Percentiles rank a stretch among this genome's conserved stretches.
phyloP scores from a whole-genome alignment of 2,329 filamentous ascomycete genomes.

The Cladosporium halotolerans region DNA sequence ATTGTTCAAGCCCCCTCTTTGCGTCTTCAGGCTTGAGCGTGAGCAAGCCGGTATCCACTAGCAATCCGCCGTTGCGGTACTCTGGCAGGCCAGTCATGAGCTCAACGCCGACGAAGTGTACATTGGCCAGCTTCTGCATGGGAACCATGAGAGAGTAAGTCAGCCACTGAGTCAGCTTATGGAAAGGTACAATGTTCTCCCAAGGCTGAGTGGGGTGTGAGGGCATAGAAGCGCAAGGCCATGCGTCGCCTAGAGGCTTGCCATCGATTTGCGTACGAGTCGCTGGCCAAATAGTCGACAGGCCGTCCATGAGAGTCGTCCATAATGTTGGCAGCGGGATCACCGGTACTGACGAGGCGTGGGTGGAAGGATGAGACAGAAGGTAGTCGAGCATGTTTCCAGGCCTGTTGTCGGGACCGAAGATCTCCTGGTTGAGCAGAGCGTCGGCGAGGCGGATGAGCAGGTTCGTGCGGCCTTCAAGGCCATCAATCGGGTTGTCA shows the following conservation, averaged over 20 bases:
- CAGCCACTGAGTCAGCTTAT: slow-evolving; percentile 93
- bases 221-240: slow-evolving; percentile 85
- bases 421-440: slow-evolving; percentile 73
- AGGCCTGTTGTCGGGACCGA: slow-evolving; percentile 75
- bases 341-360: slow-evolving; percentile 81
- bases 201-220: slow-evolving; percentile 61
- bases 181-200: slow-evolving; percentile 83
- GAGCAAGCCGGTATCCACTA: slow-evolving; percentile 77
- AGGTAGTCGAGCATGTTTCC: slow-evolving; percentile 96
- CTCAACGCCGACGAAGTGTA: slow-evolving; percentile 76
- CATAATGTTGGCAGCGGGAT: slow-evolving; percentile 82
- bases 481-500: slow-evolving; percentile 72
- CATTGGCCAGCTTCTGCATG: slow-evolving; percentile 72
- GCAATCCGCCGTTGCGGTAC: slow-evolving; percentile 84
- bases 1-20: slow-evolving; percentile 64
- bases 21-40: slow-evolving; percentile 65
- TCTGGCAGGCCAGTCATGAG: slow-evolving; percentile 83
- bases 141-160: slow-evolving; percentile 90
- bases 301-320: slow-evolving; percentile 81
- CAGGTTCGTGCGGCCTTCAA: slow-evolving; percentile 77
- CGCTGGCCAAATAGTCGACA: slow-evolving; percentile 81
- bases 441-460: slow-evolving; percentile 70
- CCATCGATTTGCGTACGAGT: slow-evolving; percentile 84
- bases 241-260: slow-evolving; percentile 83
- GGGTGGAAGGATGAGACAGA: slow-evolving; percentile 83